Conservation (phyloP, 352 stramenopile genomes). For the Globisporangium carolinianum region DNA sequence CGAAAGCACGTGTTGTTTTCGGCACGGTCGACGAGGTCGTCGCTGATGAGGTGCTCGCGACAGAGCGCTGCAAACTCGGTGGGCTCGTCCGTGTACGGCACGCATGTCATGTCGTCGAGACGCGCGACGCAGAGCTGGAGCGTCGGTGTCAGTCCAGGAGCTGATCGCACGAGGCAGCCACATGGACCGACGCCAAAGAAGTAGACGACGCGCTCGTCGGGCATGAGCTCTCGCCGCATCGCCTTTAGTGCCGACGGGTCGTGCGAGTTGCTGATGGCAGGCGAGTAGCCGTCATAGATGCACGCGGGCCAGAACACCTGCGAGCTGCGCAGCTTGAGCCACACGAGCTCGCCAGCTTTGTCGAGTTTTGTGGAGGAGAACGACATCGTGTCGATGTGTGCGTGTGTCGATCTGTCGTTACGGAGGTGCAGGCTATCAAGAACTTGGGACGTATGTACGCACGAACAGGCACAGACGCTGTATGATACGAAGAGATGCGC, state of each 20-base stretch:
- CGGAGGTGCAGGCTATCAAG: no score
- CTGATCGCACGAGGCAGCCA: conserved; percentile 20
- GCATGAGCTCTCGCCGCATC: conserved; percentile 46
- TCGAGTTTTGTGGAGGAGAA: neutral
- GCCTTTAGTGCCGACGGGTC: conserved; percentile 33
- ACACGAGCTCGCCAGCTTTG: conserved; percentile 13
- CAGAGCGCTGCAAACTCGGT: conserved; percentile 39
- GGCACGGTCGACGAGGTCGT: conserved; percentile 29
- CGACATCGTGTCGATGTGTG: neutral
- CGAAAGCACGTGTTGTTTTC: conserved; percentile 41
- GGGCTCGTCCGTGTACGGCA: neutral
- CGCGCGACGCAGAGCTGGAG: conserved; percentile 42
- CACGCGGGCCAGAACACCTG: conserved; percentile 67
- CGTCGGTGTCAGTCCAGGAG: conserved; percentile 26
- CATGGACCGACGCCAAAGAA: conserved; percentile 66
- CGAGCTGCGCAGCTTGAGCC: conserved; percentile 48
- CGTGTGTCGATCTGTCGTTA: neutral
- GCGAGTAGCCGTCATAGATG: conserved; percentile 54
- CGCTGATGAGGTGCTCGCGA: conserved; percentile 17
- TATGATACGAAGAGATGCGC: no score
- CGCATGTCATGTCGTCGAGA: conserved; percentile 27
- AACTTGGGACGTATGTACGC: no score
- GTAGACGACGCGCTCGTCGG: conserved; percentile 68
- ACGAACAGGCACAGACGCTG: no score
- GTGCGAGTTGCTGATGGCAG: conserved; percentile 33